Conservation (phyloP, 768 basidiomycete genomes). For the Psilocybe cyanescens region DNA sequence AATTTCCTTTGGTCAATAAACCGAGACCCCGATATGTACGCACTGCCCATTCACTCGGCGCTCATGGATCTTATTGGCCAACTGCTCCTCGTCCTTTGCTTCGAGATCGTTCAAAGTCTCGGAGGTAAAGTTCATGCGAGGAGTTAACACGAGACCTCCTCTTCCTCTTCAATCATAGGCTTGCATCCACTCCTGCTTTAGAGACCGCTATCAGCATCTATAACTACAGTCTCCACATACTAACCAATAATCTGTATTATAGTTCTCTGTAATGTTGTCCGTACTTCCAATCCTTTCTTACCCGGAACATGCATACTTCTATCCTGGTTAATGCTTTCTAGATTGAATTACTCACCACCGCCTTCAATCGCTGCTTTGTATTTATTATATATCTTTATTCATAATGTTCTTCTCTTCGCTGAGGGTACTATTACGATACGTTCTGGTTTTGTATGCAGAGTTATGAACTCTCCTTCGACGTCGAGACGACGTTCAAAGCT, state of each 20-base stretch:
- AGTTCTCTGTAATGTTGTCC: not conserved
- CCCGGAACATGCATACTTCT: not conserved
- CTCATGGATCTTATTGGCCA: slow-evolving; percentile 87
- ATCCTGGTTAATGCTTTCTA: not conserved
- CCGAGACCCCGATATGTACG: slow-evolving; percentile 91
- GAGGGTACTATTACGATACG: too few species aligned
- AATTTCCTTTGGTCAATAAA: slow-evolving; percentile 76
- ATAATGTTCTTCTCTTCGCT: not conserved
- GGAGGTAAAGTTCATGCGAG: slow-evolving; percentile 34
- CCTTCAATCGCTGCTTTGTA: not conserved
- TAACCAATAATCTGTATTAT: slow-evolving; percentile 1
- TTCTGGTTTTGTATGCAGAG: too few species aligned
- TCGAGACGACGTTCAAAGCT: too few species aligned
- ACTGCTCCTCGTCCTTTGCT: slow-evolving; percentile 76
- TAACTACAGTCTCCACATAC: not conserved
- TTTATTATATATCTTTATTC: slow-evolving; percentile 16
- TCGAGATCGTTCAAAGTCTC: slow-evolving; percentile 61
- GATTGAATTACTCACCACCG: not conserved
- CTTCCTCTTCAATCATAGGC: not conserved
- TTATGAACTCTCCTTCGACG: too few species aligned
- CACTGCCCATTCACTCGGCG: slow-evolving; percentile 90
- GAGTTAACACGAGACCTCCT: not conserved
- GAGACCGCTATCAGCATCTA: not conserved
- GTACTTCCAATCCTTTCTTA: not conserved
- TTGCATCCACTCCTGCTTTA: not conserved